phyloP scores from a whole-genome alignment of 306 rosid species.

The Vicia sativa region DNA sequence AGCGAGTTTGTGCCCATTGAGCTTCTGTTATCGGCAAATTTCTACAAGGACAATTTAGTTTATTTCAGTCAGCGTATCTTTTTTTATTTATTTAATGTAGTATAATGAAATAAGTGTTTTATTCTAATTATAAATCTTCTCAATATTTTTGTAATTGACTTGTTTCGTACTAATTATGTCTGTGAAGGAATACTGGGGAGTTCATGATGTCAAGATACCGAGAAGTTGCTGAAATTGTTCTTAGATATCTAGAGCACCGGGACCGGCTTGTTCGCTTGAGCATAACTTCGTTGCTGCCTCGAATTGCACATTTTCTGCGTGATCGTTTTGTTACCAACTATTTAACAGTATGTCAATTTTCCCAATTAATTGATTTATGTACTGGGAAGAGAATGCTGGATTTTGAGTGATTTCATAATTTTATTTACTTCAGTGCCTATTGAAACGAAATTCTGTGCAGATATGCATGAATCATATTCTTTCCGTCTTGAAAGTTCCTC shows the following conservation, averaged over 20 bases:
- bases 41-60: slow-evolving; percentile 11
- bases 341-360: slow-evolving; percentile 64
- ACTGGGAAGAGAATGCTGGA: slow-evolving; percentile 26
- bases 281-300: slow-evolving; percentile 95
- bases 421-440: slow-evolving; percentile 35
- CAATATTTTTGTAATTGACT: slow-evolving; percentile 14
- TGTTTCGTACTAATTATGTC: slow-evolving; percentile 30
- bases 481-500: slow-evolving; percentile 86
- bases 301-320: slow-evolving; percentile 96
- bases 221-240: slow-evolving; percentile 98
- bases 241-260: slow-evolving; percentile 87
- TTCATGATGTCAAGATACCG: slow-evolving; percentile 99
- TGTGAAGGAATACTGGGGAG: slow-evolving; percentile 94
- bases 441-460: slow-evolving; percentile 62
- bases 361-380: slow-evolving; percentile 32
- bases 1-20: slow-evolving; percentile 5
- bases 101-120: slow-evolving; percentile 5
- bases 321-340: slow-evolving; percentile 97
- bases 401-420: slow-evolving; percentile 16
- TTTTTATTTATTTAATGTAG: neutral
- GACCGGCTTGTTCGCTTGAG: slow-evolving; percentile 97
- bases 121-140: slow-evolving; percentile 25
- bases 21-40: slow-evolving; percentile 12
- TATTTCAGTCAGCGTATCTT: slow-evolving; percentile 6
- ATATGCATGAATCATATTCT: slow-evolving; percentile 99